These are phyloP conservation scores for Dispira parvispora DNA, from an alignment of 192 early-diverging fungal genomes.

Conservation along the genomic window DNA sequence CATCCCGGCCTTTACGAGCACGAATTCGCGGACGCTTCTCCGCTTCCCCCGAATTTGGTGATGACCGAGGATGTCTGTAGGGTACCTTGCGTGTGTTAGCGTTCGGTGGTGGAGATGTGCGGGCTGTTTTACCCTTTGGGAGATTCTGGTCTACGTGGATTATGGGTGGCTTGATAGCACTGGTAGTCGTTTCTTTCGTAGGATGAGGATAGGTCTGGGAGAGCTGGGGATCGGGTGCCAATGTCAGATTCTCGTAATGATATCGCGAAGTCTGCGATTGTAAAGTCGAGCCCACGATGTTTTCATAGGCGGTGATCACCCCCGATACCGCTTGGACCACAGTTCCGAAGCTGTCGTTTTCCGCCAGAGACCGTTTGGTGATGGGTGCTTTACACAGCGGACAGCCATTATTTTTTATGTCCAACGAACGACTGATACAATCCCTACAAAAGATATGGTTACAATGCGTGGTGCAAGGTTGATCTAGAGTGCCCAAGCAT, in stretches of 20 bases:
- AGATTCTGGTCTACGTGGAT: neutral
- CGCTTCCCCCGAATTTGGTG: too few species aligned
- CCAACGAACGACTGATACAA: constrained; percentile 2
- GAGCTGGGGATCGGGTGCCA: neutral
- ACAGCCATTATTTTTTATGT: neutral
- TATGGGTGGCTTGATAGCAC: neutral
- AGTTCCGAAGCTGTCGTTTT: neutral
- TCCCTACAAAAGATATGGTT: constrained; percentile 10
- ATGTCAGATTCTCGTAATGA: neutral
- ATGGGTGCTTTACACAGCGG: constrained; percentile 8
- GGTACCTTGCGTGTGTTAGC: neutral
- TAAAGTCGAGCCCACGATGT: neutral
- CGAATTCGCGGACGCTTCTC: neutral
- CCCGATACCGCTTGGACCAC: neutral
- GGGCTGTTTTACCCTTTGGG: neutral
- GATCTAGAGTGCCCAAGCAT: neutral
- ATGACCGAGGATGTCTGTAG: neutral
- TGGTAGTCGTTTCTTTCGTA: neutral
- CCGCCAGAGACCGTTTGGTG: constrained; percentile 10
- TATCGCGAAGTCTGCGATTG: neutral
- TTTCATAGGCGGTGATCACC: constrained; percentile 4
- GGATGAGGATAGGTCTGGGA: neutral
- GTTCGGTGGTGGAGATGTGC: neutral
- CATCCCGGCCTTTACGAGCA: neutral
- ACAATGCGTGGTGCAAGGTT: constrained; percentile 6